A percentile compares a stretch with the other conserved stretches of the same genome.
phyloP scores from a whole-genome alignment of 2,329 filamentous ascomycete genomes.

The Trichoderma arundinaceum region DNA sequence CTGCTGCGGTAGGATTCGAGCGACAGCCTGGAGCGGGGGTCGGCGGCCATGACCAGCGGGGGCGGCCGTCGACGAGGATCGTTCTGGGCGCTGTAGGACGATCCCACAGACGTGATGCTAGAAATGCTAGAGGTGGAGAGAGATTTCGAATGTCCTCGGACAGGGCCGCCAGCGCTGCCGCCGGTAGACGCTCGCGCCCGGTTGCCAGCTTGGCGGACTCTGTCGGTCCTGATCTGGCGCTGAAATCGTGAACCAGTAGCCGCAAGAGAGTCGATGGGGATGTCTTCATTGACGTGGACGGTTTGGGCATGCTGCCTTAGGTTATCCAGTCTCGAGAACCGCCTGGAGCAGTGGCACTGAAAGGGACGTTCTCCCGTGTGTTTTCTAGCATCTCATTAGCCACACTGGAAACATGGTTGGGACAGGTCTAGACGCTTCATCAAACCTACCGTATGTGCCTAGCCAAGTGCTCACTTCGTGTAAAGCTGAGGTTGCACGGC shows the following conservation, averaged over 20 bases:
- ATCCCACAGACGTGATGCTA: conserved; percentile 70
- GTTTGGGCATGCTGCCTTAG: conserved; percentile 96
- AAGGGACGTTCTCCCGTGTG: conserved; percentile 97
- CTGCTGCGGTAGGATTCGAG: conserved; percentile 72
- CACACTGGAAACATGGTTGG: background rate
- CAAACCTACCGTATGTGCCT: conserved; percentile 80
- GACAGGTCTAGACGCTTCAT: too few species aligned
- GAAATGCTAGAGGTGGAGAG: conserved; percentile 86
- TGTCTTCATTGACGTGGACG: conserved; percentile 96
- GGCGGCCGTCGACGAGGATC: conserved; percentile 76
- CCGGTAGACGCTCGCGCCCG: conserved; percentile 79
- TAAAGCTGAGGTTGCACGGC: conserved; percentile 93
- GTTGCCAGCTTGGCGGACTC: conserved; percentile 74
- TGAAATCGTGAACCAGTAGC: conserved; percentile 92
- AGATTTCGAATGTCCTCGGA: conserved; percentile 81
- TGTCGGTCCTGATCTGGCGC: conserved; percentile 85
- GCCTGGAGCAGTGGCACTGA: conserved; percentile 90
- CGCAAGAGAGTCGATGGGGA: conserved; percentile 89
- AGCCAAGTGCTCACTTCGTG: conserved; percentile 91
- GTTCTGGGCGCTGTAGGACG: conserved; percentile 68
- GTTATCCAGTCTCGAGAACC: conserved; percentile 94
- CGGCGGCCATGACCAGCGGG: conserved; percentile 80
- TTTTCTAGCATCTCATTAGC: conserved; percentile 64
- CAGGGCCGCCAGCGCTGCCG: conserved; percentile 72
- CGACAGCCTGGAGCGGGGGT: conserved; percentile 69